A percentile compares a stretch with the other conserved stretches of the same genome.
phyloP scores from a whole-genome alignment of 2,329 filamentous ascomycete genomes.

The Aurifilum marmelostoma region DNA sequence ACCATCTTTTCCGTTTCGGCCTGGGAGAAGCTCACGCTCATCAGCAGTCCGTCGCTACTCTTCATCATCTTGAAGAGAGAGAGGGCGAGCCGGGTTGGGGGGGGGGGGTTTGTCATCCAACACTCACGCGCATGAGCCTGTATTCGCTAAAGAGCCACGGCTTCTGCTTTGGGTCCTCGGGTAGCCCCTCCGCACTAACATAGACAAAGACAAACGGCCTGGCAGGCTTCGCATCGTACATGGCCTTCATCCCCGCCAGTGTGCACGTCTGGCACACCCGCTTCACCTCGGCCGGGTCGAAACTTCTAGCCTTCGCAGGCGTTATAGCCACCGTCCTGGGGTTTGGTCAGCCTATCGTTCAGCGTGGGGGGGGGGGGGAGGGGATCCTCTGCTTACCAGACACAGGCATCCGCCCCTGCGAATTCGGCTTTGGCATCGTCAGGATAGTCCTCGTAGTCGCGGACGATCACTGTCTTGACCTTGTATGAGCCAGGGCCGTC shows the following conservation, averaged over 20 bases:
- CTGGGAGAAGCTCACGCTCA: constrained; percentile 35
- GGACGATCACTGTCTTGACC: constrained; percentile 43
- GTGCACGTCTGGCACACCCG: constrained; percentile 35
- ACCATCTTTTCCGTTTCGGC: constrained; percentile 51
- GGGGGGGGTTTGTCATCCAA: no score
- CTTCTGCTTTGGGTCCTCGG: constrained; percentile 7
- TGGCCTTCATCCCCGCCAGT: constrained; percentile 34
- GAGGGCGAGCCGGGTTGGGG: no score
- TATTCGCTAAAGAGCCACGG: constrained; percentile 8
- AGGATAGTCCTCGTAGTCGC: constrained; percentile 46
- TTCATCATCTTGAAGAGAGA: no score
- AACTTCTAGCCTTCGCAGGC: constrained; percentile 30
- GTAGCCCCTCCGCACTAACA: constrained; percentile 12
- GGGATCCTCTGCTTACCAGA: constrained; percentile 39
- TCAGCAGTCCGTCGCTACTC: not conserved
- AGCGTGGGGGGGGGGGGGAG: not conserved
- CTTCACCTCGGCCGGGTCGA: constrained; percentile 31
- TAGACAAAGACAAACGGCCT: constrained; percentile 39
- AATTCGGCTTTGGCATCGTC: constrained; percentile 45
- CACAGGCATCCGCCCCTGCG: constrained; percentile 46
- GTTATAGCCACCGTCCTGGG: constrained; percentile 37
- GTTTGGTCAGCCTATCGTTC: not conserved
- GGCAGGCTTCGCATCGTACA: constrained; percentile 31
- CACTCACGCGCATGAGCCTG: constrained; percentile 19
- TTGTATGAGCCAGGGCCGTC: constrained; percentile 14